Conservation (phyloP, 2,329 filamentous ascomycete species). For the Colletotrichum euphorbiae region DNA sequence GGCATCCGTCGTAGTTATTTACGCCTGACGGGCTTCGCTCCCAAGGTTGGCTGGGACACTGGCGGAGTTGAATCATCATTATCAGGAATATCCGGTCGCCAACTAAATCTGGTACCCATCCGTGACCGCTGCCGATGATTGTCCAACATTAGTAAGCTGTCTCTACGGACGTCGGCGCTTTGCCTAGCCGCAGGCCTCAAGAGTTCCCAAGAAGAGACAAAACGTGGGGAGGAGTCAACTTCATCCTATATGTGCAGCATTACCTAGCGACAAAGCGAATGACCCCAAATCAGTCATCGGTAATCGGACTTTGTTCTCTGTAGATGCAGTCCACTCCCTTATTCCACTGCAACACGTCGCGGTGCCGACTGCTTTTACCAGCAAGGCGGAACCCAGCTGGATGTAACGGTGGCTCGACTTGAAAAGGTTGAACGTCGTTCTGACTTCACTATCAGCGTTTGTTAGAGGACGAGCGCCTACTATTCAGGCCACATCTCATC, state of each 20-base stretch:
- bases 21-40: background rate
- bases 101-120: background rate
- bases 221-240: background rate
- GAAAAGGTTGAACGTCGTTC: background rate
- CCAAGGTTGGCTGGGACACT: background rate
- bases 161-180: background rate
- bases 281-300: background rate
- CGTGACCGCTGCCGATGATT: background rate
- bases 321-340: background rate
- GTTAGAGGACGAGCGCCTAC: background rate
- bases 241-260: background rate
- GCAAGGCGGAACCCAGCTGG: background rate
- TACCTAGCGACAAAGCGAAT: background rate
- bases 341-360: background rate
- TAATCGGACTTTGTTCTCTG: background rate
- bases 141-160: background rate
- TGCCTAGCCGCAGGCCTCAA: background rate
- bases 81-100: background rate
- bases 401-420: background rate
- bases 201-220: background rate
- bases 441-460: background rate
- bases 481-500: background rate
- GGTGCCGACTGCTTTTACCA: background rate
- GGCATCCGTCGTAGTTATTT: background rate
- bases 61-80: background rate